Conservation (phyloP, 305 asterid genomes). For the Fraxinus dipetala region DNA sequence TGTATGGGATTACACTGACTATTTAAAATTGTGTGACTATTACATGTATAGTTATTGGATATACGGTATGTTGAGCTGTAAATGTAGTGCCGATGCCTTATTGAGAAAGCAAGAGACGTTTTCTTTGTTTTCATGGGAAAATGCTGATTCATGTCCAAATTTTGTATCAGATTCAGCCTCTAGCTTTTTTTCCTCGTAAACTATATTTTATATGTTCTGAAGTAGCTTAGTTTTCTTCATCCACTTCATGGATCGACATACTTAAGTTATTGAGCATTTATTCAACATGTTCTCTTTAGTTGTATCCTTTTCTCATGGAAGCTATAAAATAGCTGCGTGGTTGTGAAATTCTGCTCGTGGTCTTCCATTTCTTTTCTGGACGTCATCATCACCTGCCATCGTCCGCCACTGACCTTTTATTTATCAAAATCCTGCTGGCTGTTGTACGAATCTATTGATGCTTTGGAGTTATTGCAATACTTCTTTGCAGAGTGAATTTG, state of each 20-base stretch:
- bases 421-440: not conserved
- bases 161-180: not conserved
- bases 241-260: not conserved
- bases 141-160: not conserved
- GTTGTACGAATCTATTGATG: conserved; percentile 14
- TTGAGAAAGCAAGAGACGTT: not conserved
- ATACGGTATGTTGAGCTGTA: not conserved
- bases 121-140: not conserved
- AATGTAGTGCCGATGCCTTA: not conserved
- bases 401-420: not conserved
- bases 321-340: not conserved
- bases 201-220: not conserved
- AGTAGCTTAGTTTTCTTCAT: conserved; percentile 7
- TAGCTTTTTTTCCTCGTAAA: not conserved
- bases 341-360: not conserved
- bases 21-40: not conserved
- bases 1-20: conserved; percentile 16
- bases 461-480: conserved; percentile 19
- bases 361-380: not conserved
- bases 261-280: not conserved
- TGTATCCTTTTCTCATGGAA: not conserved
- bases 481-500: conserved; percentile 59
- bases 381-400: not conserved
- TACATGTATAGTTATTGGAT: not conserved
- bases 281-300: not conserved